Evolutionary conservation across 2,329 filamentous ascomycete genomes (phyloP).

Genomic region (Hypoxylon sp.): DNA sequence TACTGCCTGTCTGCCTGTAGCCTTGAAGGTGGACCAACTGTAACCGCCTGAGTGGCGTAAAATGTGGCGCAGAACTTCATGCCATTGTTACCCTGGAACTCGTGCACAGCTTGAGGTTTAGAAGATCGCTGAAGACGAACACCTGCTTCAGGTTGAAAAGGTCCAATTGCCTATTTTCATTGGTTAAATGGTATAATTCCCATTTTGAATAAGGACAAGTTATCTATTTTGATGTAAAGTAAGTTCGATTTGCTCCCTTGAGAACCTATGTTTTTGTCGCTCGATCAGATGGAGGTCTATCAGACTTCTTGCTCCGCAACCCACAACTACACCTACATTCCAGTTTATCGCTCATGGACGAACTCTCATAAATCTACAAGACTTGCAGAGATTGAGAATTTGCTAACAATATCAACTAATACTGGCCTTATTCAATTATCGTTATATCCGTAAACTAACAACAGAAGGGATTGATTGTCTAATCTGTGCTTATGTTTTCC

Average conservation of each 20-base stretch:
- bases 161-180: background rate
- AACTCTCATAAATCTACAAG: background rate
- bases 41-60: constrained; percentile 25
- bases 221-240: background rate
- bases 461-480: background rate
- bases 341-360: background rate
- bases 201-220: background rate
- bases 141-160: background rate
- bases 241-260: background rate
- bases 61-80: constrained; percentile 46
- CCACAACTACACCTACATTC: background rate
- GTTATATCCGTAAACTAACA: background rate
- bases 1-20: too few species aligned
- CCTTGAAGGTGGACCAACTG: too few species aligned
- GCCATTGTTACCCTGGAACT: background rate
- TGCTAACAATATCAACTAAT: background rate
- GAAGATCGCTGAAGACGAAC: background rate
- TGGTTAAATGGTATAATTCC: background rate
- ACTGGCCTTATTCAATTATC: background rate
- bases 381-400: background rate
- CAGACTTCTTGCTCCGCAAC: background rate
- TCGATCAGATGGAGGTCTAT: background rate
- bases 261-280: background rate
- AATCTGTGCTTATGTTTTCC: background rate
- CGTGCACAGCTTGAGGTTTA: constrained; percentile 2